A percentile compares a stretch with the other conserved stretches of the same genome.
Conservation (phyloP, 768 basidiomycete species). For the Pholiota microspora region DNA sequence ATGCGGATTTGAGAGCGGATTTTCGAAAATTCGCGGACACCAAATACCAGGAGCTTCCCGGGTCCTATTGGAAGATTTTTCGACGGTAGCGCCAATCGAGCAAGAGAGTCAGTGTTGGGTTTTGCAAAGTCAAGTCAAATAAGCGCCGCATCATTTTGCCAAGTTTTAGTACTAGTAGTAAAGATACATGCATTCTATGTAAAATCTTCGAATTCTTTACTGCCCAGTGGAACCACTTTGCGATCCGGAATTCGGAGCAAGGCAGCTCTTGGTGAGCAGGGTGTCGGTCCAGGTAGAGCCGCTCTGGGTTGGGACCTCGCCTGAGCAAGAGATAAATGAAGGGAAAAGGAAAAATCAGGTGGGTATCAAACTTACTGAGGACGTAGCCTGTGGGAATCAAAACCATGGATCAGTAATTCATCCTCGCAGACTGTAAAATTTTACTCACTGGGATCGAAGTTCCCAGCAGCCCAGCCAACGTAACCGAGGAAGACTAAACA, state of each 20-base stretch:
- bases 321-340: conserved; percentile 3
- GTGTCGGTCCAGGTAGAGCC: conserved; percentile 40
- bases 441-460: conserved; percentile 35
- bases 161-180: background rate
- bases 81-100: too few species aligned
- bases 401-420: background rate
- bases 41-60: too few species aligned
- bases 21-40: too few species aligned
- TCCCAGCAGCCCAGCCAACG: conserved; percentile 56
- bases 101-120: too few species aligned
- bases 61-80: too few species aligned
- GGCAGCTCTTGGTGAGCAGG: conserved; percentile 34
- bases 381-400: conserved; percentile 28
- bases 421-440: background rate
- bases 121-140: too few species aligned
- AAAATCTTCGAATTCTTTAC: background rate
- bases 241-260: conserved; percentile 27
- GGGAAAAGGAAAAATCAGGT: too few species aligned
- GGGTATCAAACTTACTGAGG: conserved; percentile 25
- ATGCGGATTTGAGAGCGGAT: too few species aligned
- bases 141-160: background rate
- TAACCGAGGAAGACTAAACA: conserved; percentile 49
- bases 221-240: conserved; percentile 21
- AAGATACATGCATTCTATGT: background rate
- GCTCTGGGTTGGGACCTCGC: conserved; percentile 28